Conservation (phyloP, 306 rosid species). For the Quercus bicolor region DNA sequence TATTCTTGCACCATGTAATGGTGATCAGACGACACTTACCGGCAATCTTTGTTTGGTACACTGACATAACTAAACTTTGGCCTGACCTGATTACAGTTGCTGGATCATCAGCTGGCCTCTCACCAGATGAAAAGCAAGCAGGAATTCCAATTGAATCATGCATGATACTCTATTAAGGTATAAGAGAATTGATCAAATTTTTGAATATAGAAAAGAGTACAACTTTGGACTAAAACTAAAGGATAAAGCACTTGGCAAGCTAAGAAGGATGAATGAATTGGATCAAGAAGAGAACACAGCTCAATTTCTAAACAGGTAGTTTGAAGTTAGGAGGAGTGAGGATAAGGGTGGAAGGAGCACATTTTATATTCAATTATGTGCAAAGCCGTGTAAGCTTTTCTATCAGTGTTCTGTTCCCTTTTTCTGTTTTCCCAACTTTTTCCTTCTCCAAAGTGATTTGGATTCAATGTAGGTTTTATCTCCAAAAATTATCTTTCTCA, state of each 20-base stretch:
- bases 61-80: slow-evolving; percentile 57
- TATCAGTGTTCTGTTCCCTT: not conserved
- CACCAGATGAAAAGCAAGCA: slow-evolving; percentile 66
- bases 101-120: slow-evolving; percentile 41
- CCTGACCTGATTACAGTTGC: slow-evolving; percentile 57
- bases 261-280: not conserved
- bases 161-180: slow-evolving; percentile 37
- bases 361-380: slow-evolving; percentile 17
- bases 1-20: slow-evolving; percentile 83
- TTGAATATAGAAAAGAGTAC: not conserved
- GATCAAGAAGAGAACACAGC: slow-evolving; percentile 7
- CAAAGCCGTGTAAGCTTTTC: slow-evolving; percentile 16
- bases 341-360: slow-evolving; percentile 1
- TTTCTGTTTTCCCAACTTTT: slow-evolving; percentile 22
- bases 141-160: slow-evolving; percentile 76
- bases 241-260: not conserved
- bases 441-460: slow-evolving; percentile 33
- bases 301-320: slow-evolving; percentile 23
- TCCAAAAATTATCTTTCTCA: slow-evolving; percentile 24
- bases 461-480: slow-evolving; percentile 35
- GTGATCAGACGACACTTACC: slow-evolving; percentile 72
- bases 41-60: slow-evolving; percentile 70
- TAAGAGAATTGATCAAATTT: not conserved
- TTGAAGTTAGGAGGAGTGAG: slow-evolving; percentile 11
- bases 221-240: not conserved